Percentiles rank a stretch among this genome's conserved stretches.
Evolutionary conservation across 2,329 filamentous ascomycete species (phyloP).

Genomic region (Penicillium vulpinum): DNA sequence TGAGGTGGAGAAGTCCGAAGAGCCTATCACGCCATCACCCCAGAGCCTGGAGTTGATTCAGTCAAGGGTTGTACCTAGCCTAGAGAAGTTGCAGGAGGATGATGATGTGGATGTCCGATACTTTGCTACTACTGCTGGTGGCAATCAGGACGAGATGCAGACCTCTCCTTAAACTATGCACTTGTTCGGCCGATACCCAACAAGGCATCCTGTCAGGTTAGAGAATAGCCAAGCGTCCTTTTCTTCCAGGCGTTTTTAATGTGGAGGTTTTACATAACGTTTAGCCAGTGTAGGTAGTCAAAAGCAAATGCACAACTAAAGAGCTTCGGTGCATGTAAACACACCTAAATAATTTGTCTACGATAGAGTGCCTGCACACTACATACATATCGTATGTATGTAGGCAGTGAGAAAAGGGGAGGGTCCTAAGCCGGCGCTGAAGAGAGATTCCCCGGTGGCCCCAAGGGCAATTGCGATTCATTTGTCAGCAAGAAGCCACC

Average conservation of each 20-base stretch:
- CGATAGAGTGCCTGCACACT: too few species aligned
- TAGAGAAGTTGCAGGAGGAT: constrained; percentile 95
- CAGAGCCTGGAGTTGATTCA: constrained; percentile 78
- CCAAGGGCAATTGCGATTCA: not conserved
- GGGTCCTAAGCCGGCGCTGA: not conserved
- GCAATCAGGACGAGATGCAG: constrained; percentile 55
- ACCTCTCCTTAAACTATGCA: constrained; percentile 46
- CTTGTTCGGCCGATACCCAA: constrained; percentile 7
- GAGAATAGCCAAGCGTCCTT: constrained; percentile 41
- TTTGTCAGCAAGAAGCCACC: constrained; percentile 21
- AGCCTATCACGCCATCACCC: constrained; percentile 58
- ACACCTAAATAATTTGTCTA: not conserved
- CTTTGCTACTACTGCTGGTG: constrained; percentile 88
- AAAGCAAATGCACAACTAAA: constrained; percentile 21
- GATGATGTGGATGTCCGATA: constrained; percentile 97
- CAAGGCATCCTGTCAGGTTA: constrained; percentile 36
- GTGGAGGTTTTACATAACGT: constrained; percentile 35
- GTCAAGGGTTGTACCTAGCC: constrained; percentile 79
- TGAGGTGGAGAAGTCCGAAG: constrained; percentile 77
- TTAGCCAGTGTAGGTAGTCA: constrained; percentile 20
- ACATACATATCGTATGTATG: too few species aligned
- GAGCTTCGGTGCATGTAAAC: not conserved
- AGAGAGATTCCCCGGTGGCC: not conserved
- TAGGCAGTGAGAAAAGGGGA: not conserved
- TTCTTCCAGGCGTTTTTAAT: constrained; percentile 37